These are phyloP conservation scores for Metarhizium guizhouense DNA, from an alignment of 2,329 filamentous ascomycete species.

Conservation along the genomic window DNA sequence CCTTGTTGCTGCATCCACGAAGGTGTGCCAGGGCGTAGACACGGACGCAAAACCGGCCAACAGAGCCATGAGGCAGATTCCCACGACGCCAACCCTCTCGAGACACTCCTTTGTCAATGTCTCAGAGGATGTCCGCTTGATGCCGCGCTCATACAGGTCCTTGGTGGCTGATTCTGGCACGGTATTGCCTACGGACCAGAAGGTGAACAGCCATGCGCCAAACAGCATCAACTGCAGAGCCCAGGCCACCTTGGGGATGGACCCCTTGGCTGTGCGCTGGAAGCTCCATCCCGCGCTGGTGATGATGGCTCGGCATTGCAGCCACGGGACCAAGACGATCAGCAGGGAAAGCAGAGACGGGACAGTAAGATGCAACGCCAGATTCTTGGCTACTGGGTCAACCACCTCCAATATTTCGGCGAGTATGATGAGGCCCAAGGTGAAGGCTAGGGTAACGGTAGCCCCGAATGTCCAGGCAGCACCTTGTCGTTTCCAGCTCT, in stretches of 20 bases:
- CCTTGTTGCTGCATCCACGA: conserved; percentile 50
- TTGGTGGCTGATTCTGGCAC: conserved; percentile 31
- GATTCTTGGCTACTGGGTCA: conserved; percentile 54
- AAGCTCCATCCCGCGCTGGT: conserved; percentile 53
- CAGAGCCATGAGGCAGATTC: conserved; percentile 77
- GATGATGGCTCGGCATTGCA: conserved; percentile 64
- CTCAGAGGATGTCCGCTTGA: conserved; percentile 22
- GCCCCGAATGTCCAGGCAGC: conserved; percentile 63
- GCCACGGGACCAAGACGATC: conserved; percentile 65
- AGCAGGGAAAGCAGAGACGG: conserved; percentile 63
- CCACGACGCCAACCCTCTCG: conserved; percentile 71
- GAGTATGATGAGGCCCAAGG: conserved; percentile 71
- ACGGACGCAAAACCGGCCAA: conserved; percentile 88
- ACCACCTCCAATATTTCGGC: conserved; percentile 75
- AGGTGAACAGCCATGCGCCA: conserved; percentile 58
- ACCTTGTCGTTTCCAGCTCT: conserved; percentile 39
- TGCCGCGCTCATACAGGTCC: conserved; percentile 7
- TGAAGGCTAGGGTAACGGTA: conserved; percentile 68
- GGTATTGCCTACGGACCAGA: conserved; percentile 66
- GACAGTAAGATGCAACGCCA: conserved; percentile 62
- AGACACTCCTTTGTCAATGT: conserved; percentile 45
- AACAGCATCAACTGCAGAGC: conserved; percentile 54
- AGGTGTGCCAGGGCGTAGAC: conserved; percentile 77
- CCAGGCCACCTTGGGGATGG: conserved; percentile 53
- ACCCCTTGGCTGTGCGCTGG: conserved; percentile 45